Evolutionary conservation across 2,329 filamentous ascomycete genomes (phyloP), one percentile per base, ranked within the genome.

Genomic region (Emergomyces pasteurianus): DNA sequence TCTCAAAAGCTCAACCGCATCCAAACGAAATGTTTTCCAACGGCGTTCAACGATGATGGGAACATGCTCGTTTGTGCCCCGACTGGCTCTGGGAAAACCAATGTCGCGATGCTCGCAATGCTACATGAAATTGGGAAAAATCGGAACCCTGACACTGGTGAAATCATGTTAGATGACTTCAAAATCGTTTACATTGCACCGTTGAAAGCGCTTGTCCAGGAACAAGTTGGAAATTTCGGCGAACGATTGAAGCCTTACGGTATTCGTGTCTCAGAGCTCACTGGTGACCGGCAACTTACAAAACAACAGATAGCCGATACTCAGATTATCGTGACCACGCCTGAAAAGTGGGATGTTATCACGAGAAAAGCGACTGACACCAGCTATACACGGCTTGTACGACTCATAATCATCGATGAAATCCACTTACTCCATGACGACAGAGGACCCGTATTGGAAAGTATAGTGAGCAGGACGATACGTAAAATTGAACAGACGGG

Each of bases 281-380:
- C 94, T 63, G 94, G 94, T 78, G 94, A 99, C 77, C 89, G 94
- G 59, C 94, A 97, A 76, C 87, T 99, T 71, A 99, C 92, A 23
- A 99, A 99, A 76, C 91, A 96, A 74, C 94, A 99, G 79, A 97
- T 99, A 65, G 86, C 92, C 1, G 94, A 99, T 70, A 99, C 94
- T 0, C 92, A 99, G 73, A 87, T 99, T 67, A 99, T 99, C 67
- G 92, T 99, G 62, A 99, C 94, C 0, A 99, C 94, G 0, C 94
- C 94, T 23, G 94, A 99, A 75, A 99, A 99, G 77, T 99, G 91
- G 89, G 94, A 99, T 75, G 92, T 99, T 67, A 96, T 99, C 67
- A 99, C 95, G 6, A 86, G 95, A 75, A 99, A 99, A 75, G 92
- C 92, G 7, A 96, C 92, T 1, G 95, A 99, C 72, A 84, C 94